Evolutionary conservation across 2,329 filamentous ascomycete genomes (phyloP), one percentile per base, ranked within the genome.

Genomic region (Xylariomycetidae sp.): DNA sequence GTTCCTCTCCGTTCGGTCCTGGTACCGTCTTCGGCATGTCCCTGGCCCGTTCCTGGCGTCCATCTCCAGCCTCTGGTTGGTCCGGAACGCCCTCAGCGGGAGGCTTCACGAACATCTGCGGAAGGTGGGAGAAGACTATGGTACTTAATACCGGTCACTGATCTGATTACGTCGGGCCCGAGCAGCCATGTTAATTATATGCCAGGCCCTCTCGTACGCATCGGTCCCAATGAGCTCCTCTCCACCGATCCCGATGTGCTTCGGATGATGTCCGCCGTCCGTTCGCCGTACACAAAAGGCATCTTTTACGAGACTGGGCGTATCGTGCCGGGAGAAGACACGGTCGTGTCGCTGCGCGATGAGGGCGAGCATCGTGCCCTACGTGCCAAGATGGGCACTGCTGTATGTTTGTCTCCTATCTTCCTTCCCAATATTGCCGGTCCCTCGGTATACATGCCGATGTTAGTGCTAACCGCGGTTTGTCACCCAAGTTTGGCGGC

Each of bases 401-500:
- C 60, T 14, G 64, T 65, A 52, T 37, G 63, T 49, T 41, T 17
- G 20, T n/a, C n/a, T n/a, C n/a, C n/a, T n/a, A n/a, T n/a, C n/a
- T n/a, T n/a, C n/a, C n/a, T n/a, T n/a, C n/a, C n/a, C n/a, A n/a
- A n/a, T n/a, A n/a, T n/a, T n/a, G n/a, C n/a, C n/a, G n/a, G n/a
- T n/a, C n/a, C n/a, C n/a, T n/a, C n/a, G n/a, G n/a, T n/a, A n/a
- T n/a, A n/a, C n/a, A n/a, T n/a, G n/a, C n/a, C n/a, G n/a, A n/a
- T n/a, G n/a, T n/a, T n/a, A n/a, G n/a, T n/a, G n/a, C n/a, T n/a
- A n/a, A n/a, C n/a, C n/a, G n/a, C n/a, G n/a, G n/a, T n/a, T n/a
- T n/a, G n/a, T n/a, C n/a, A 4, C 0, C 3, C 50, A 29, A 70
- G 70, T 75, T 73, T 40, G 58, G 67, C 12, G 68, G 65, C 10